These are phyloP conservation scores for Spathaspora passalidarum DNA, from an alignment of 805 yeast genomes.

Conservation along the genomic window DNA sequence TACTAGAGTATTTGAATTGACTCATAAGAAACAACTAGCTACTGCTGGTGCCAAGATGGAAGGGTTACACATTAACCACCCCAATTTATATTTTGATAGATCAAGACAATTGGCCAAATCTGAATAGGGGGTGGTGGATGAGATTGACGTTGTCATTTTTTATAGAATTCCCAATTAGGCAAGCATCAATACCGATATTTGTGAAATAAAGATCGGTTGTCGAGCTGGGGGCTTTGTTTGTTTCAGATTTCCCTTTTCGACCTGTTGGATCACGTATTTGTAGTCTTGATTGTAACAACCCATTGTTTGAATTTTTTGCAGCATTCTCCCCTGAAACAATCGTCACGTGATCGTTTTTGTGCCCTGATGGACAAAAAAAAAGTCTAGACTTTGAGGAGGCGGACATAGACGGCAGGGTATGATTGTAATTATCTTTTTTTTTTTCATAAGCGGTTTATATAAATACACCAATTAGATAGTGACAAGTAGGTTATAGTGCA, in stretches of 20 bases:
- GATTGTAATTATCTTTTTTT: no score
- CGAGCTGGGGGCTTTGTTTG: not conserved
- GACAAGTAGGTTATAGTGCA: no score
- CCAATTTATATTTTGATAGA: slow-evolving; percentile 83
- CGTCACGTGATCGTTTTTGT: not conserved
- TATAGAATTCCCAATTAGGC: not conserved
- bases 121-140: no score
- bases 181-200: not conserved
- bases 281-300: not conserved
- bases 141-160: no score
- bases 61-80: slow-evolving; percentile 71
- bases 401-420: no score
- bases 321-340: not conserved
- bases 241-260: not conserved
- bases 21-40: slow-evolving; percentile 48
- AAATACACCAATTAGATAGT: no score
- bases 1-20: slow-evolving; percentile 79
- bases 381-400: no score
- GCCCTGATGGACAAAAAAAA: no score
- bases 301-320: not conserved
- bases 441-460: no score
- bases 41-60: slow-evolving; percentile 32
- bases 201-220: no score
- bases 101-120: slow-evolving; percentile 52
- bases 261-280: not conserved